Evolutionary conservation across 306 rosid genomes (phyloP).

Genomic region (Purshia tridentata): DNA sequence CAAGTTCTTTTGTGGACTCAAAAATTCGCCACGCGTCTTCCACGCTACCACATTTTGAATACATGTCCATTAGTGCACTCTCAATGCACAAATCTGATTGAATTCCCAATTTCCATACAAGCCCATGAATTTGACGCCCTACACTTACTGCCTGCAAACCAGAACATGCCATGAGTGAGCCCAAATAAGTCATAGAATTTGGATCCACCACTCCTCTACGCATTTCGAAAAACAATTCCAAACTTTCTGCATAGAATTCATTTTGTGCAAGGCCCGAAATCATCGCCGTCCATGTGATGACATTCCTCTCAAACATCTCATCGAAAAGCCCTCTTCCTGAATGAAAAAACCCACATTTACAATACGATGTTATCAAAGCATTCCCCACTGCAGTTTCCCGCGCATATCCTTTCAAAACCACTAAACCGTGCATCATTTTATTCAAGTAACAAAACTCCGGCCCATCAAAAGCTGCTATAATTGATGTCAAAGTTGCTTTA

Average conservation of each 20-base stretch:
- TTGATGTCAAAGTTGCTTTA: conserved; percentile 67
- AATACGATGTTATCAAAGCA: conserved; percentile 77
- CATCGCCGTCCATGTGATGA: conserved; percentile 85
- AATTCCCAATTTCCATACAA: conserved; percentile 70
- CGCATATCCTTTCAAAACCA: conserved; percentile 59
- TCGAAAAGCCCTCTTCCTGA: conserved; percentile 64
- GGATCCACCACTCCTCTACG: conserved; percentile 56
- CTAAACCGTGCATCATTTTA: conserved; percentile 69
- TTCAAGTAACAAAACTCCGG: conserved; percentile 33
- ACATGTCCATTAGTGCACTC: conserved; percentile 91
- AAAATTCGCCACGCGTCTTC: conserved; percentile 73
- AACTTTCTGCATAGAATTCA: conserved; percentile 48
- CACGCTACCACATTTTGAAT: conserved; percentile 71
- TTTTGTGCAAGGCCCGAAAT: conserved; percentile 76
- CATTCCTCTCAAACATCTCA: conserved; percentile 79
- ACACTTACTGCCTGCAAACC: conserved; percentile 66
- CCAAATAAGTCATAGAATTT: conserved; percentile 75
- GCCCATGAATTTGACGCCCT: conserved; percentile 78
- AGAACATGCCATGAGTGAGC: conserved; percentile 77
- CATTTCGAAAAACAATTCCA: conserved; percentile 55
- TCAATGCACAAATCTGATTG: conserved; percentile 70
- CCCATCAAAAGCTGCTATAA: conserved; percentile 71
- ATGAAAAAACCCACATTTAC: conserved; percentile 53
- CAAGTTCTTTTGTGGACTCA: conserved; percentile 67
- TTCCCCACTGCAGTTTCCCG: conserved; percentile 65